These are phyloP conservation scores for Umbelopsis sp. DNA, from an alignment of 192 early-diverging fungal species.

Conservation along the genomic window DNA sequence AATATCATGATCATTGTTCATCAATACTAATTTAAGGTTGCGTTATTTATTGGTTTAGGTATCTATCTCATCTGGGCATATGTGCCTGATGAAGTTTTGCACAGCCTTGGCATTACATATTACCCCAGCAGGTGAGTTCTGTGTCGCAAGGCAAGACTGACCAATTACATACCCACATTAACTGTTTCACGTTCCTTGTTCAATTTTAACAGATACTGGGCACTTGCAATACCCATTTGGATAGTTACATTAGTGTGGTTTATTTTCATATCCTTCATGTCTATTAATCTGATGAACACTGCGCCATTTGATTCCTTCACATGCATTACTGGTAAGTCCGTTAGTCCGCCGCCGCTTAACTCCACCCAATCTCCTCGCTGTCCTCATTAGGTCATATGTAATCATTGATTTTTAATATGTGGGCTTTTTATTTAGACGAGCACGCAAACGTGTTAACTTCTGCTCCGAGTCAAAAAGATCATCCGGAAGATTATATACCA, in stretches of 20 bases:
- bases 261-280: conserved; percentile 73
- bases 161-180: not conserved
- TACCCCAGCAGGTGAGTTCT: conserved; percentile 77
- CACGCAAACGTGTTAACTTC: conserved; percentile 49
- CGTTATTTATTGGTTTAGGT: conserved; percentile 23
- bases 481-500: conserved; percentile 56
- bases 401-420: too few relatives aligned
- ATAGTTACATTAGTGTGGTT: conserved; percentile 73
- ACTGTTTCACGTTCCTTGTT: not conserved
- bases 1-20: not conserved
- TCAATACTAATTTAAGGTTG: too few relatives aligned
- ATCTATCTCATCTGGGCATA: conserved; percentile 86
- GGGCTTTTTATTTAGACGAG: conserved; percentile 55
- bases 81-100: conserved; percentile 73
- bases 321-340: conserved; percentile 70
- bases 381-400: too few relatives aligned
- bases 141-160: not conserved
- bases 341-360: too few relatives aligned
- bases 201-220: conserved; percentile 69
- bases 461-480: conserved; percentile 40
- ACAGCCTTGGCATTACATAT: conserved; percentile 76
- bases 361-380: too few relatives aligned
- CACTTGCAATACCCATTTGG: conserved; percentile 80
- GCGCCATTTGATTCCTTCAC: conserved; percentile 69
- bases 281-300: conserved; percentile 79